phyloP scores from a whole-genome alignment of 2,329 filamentous ascomycete genomes.

The Aureobasidium sp. region DNA sequence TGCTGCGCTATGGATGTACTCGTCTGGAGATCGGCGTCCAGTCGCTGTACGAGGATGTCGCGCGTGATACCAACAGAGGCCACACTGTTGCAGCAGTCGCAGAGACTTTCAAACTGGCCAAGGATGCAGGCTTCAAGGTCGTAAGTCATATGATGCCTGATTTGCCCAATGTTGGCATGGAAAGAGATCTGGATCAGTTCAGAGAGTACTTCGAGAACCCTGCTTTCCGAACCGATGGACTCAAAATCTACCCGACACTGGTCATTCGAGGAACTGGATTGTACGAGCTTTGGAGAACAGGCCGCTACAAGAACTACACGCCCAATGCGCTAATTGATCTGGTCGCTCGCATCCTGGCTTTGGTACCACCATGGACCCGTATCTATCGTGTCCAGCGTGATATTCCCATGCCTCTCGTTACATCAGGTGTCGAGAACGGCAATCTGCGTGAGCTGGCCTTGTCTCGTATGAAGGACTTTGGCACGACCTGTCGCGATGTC shows the following conservation, averaged over 20 bases:
- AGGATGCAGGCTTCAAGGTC: conserved; percentile 97
- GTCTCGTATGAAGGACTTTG: conserved; percentile 98
- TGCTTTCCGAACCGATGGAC: conserved; percentile 87
- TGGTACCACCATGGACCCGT: conserved; percentile 94
- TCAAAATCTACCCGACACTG: conserved; percentile 97
- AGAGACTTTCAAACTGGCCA: conserved; percentile 93
- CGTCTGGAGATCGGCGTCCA: conserved; percentile 92
- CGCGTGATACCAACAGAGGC: conserved; percentile 93
- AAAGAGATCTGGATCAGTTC: conserved; percentile 94
- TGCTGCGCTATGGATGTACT: conserved; percentile 97
- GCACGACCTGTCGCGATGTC: conserved; percentile 92
- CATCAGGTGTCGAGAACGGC: conserved; percentile 94
- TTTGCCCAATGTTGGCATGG: conserved; percentile 95
- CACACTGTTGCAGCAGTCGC: conserved; percentile 94
- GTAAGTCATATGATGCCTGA: conserved; percentile 99
- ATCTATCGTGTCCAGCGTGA: conserved; percentile 98
- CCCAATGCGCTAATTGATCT: conserved; percentile 94
- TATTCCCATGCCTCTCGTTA: conserved; percentile 99
- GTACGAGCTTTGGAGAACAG: conserved; percentile 96
- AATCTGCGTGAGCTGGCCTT: conserved; percentile 89
- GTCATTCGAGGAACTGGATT: conserved; percentile 94
- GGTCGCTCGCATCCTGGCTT: conserved; percentile 87
- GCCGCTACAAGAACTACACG: conserved; percentile 96
- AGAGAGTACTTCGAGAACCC: conserved; percentile 97
- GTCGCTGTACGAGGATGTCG: conserved; percentile 94